These are phyloP conservation scores for Xylaria arbuscula DNA, from an alignment of 2,329 filamentous ascomycete species.

Conservation along the genomic window DNA sequence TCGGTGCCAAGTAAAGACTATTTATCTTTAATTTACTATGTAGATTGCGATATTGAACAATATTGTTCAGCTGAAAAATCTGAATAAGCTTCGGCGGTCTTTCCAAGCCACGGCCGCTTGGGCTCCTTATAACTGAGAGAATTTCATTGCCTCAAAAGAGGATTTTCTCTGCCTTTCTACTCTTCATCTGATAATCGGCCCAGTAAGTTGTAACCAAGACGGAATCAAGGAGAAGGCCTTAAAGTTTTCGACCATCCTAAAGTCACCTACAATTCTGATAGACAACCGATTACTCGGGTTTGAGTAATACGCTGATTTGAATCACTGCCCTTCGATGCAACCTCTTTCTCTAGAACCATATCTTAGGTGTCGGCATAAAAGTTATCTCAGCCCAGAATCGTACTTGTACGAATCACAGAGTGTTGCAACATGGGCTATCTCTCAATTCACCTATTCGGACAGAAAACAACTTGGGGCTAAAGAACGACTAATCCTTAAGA, in stretches of 20 bases:
- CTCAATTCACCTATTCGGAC: not conserved
- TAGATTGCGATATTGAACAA: not conserved
- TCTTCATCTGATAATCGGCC: not conserved
- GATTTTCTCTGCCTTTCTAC: not conserved
- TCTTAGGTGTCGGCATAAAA: too few relatives aligned
- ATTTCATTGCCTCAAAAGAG: not conserved
- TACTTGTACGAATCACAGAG: not conserved
- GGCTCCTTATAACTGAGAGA: not conserved
- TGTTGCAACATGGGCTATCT: not conserved
- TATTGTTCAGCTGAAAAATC: not conserved
- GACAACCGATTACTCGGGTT: not conserved
- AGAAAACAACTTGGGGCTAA: not conserved
- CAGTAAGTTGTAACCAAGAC: not conserved
- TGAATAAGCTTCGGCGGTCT: not conserved
- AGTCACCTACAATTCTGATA: too few relatives aligned
- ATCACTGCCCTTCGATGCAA: not conserved
- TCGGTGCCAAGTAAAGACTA: not conserved
- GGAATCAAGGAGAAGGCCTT: not conserved
- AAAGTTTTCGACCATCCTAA: too few relatives aligned
- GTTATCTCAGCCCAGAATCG: not conserved
- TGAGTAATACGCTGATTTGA: not conserved
- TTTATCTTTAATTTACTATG: not conserved
- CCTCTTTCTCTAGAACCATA: not conserved
- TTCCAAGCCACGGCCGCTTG: not conserved
- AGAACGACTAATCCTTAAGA: not conserved